These are phyloP conservation scores for Erodium moschatum DNA, from an alignment of 441 rosid genomes.

Conservation along the genomic window DNA sequence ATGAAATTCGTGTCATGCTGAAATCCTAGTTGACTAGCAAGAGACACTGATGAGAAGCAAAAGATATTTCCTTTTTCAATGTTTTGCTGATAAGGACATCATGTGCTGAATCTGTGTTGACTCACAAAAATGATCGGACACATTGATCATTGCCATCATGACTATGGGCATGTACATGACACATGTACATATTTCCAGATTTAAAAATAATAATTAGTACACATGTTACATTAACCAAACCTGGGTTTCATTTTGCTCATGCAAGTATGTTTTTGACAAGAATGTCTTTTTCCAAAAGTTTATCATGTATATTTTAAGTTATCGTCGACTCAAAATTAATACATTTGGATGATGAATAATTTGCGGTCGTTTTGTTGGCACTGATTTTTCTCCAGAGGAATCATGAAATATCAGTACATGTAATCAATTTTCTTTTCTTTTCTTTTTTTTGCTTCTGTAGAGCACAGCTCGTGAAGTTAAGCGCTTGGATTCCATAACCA, in stretches of 20 bases:
- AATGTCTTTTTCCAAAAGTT: too few relatives aligned
- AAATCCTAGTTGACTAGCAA: not conserved
- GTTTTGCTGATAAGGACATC: not conserved
- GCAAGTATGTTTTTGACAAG: too few relatives aligned
- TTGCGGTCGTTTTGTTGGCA: not conserved
- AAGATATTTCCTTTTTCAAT: not conserved
- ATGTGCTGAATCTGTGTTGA: too few relatives aligned
- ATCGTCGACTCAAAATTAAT: too few relatives aligned
- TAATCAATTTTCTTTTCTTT: not conserved
- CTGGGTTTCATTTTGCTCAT: not conserved
- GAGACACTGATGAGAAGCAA: not conserved
- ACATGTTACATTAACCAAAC: not conserved
- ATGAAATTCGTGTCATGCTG: not conserved
- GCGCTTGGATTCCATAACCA: conserved; percentile 70
- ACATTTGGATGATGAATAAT: not conserved
- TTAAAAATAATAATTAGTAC: not conserved
- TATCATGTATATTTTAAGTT: too few relatives aligned
- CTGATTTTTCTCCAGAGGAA: not conserved
- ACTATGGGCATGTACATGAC: not conserved
- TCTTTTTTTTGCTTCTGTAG: conserved; percentile 32
- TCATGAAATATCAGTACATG: conserved; percentile 7
- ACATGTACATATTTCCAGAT: not conserved
- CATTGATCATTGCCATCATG: not conserved
- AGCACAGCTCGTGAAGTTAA: conserved; percentile 92
- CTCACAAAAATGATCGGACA: not conserved